A percentile compares a stretch with the other conserved stretches of the same genome.
Conservation (phyloP, 2,329 filamentous ascomycete genomes). For the Cladorrhinum sp. region DNA sequence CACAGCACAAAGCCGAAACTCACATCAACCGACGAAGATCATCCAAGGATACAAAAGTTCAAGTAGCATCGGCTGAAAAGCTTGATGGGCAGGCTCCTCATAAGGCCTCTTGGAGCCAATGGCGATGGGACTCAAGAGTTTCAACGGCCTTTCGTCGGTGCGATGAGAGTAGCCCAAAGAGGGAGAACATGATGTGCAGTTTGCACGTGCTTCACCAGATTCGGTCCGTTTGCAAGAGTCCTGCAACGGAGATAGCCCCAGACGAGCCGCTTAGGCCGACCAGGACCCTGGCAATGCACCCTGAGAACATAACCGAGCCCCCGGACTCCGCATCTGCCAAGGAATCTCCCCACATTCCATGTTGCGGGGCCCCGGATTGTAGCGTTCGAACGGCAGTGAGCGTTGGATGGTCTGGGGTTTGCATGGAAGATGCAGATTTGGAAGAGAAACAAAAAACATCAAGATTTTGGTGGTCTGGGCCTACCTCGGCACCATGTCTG, state of each 20-base stretch:
- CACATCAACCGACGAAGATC: too few species aligned
- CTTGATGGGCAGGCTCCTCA: too few species aligned
- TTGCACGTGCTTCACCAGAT: slow-evolving; percentile 6
- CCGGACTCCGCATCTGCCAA: background rate
- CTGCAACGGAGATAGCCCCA: background rate
- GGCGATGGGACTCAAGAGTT: too few species aligned
- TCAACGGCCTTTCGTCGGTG: slow-evolving; percentile 7
- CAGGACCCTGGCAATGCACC: background rate
- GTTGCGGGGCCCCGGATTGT: slow-evolving; percentile 8
- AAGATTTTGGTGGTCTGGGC: background rate
- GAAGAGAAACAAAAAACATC: too few species aligned
- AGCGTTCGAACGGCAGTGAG: background rate
- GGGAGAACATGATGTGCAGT: slow-evolving; percentile 1
- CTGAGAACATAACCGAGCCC: background rate
- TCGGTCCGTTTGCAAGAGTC: slow-evolving; percentile 6
- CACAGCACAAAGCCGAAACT: too few species aligned
- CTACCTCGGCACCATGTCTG: slow-evolving; percentile 4
- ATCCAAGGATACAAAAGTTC: too few species aligned
- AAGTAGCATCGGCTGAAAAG: too few species aligned
- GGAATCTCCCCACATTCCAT: slow-evolving; percentile 1
- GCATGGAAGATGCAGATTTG: background rate
- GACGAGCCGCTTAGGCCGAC: background rate
- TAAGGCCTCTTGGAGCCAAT: too few species aligned
- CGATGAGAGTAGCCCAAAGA: background rate
- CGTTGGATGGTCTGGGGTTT: background rate